These are phyloP conservation scores for Geotrichum ghanense DNA, from an alignment of 805 yeast species.

Conservation along the genomic window DNA sequence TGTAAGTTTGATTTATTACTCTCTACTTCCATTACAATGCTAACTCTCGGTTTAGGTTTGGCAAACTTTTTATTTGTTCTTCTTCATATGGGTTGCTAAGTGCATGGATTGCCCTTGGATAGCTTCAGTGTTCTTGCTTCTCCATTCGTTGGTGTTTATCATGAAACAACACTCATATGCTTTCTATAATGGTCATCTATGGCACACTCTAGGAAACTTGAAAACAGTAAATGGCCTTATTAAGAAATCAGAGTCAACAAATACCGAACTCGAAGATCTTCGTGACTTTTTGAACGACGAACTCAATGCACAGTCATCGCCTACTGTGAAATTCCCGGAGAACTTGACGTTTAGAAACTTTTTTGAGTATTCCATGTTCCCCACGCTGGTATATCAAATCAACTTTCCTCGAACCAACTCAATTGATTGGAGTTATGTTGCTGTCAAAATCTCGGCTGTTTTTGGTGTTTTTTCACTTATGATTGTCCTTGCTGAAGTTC, in stretches of 20 bases:
- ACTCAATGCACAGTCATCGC: constrained; percentile 42
- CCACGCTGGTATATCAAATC: constrained; percentile 62
- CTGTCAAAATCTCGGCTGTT: constrained; percentile 61
- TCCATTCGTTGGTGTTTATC: constrained; percentile 75
- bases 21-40: neutral
- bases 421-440: constrained; percentile 60
- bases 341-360: constrained; percentile 58
- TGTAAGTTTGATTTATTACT: constrained; percentile 12
- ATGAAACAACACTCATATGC: constrained; percentile 96
- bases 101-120: constrained; percentile 69
- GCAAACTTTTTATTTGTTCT: constrained; percentile 42
- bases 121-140: constrained; percentile 69
- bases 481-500: constrained; percentile 68
- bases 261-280: constrained; percentile 30
- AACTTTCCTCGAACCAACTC: constrained; percentile 65
- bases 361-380: constrained; percentile 76
- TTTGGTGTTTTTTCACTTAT: constrained; percentile 79
- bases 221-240: constrained; percentile 4
- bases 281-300: constrained; percentile 68
- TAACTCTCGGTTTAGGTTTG: constrained; percentile 20
- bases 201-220: constrained; percentile 15
- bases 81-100: constrained; percentile 49
- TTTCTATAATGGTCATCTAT: constrained; percentile 82
- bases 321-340: constrained; percentile 45
- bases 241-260: constrained; percentile 17